These are phyloP conservation scores for Trichophyton verrucosum DNA, from an alignment of 2,329 filamentous ascomycete genomes.

Conservation along the genomic window DNA sequence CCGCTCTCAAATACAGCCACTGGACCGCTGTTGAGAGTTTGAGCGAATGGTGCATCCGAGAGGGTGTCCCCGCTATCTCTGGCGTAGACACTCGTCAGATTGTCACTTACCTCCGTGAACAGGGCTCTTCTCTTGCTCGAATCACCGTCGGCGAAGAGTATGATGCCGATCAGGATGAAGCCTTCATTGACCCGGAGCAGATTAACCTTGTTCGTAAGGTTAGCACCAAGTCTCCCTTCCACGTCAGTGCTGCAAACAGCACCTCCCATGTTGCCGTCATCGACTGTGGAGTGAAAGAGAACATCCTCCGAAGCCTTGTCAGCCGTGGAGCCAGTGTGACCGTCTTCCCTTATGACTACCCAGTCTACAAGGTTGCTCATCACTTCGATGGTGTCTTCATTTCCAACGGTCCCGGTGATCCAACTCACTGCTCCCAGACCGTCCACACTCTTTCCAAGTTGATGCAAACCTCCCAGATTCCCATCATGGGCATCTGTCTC, in stretches of 20 bases:
- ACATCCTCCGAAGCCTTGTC: conserved; percentile 91
- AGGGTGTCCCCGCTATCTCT: conserved; percentile 90
- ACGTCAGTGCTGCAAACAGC: conserved; percentile 72
- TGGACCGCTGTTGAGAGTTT: conserved; percentile 97
- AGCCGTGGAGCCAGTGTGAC: conserved; percentile 84
- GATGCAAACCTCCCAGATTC: conserved; percentile 81
- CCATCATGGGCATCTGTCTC: conserved; percentile 95
- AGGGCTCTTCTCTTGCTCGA: conserved; percentile 86
- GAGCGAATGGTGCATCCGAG: conserved; percentile 85
- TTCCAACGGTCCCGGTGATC: conserved; percentile 95
- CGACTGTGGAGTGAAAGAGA: conserved; percentile 99
- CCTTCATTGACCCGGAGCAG: conserved; percentile 85
- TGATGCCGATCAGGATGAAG: conserved; percentile 94
- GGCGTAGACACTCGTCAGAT: conserved; percentile 95
- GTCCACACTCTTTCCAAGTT: conserved; percentile 83
- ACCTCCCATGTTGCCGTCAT: conserved; percentile 85
- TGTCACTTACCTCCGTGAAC: conserved; percentile 89
- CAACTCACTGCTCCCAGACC: conserved; percentile 88
- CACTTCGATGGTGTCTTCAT: conserved; percentile 99
- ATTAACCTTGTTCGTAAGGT: conserved; percentile 95
- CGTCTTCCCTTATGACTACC: conserved; percentile 91
- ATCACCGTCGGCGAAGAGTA: conserved; percentile 96
- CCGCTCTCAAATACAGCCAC: conserved; percentile 87
- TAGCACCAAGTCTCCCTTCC: conserved; percentile 95
- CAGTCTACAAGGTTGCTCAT: conserved; percentile 93